These are phyloP conservation scores for Pichia exigua DNA, from an alignment of 805 yeast genomes.

Conservation along the genomic window DNA sequence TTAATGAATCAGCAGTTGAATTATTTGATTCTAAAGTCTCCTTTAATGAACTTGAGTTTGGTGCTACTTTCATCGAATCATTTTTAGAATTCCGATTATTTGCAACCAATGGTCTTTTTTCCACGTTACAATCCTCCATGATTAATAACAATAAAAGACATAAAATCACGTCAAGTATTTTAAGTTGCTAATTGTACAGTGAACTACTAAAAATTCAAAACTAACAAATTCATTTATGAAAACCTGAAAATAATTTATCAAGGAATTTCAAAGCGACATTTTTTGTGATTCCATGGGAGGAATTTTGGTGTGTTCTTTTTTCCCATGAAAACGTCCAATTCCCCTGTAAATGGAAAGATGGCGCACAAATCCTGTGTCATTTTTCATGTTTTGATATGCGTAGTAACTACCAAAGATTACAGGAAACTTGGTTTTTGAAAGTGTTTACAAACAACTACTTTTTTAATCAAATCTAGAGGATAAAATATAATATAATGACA, in stretches of 20 bases:
- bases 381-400: background rate
- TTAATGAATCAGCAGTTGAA: background rate
- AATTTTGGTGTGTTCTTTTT: too few species aligned
- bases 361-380: background rate
- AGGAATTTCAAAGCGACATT: background rate
- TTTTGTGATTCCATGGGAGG: background rate
- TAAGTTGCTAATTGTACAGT: too few species aligned
- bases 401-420: too few species aligned
- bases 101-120: background rate
- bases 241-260: background rate
- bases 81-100: background rate
- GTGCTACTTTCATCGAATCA: background rate
- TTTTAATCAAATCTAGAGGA: background rate
- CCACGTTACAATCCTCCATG: background rate
- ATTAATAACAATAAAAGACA: background rate
- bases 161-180: too few species aligned
- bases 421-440: background rate
- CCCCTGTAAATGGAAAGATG: background rate
- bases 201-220: too few species aligned
- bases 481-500: slow-evolving; percentile 1
- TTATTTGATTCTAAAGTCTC: background rate
- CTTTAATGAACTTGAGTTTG: background rate
- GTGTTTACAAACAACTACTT: background rate
- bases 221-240: too few species aligned
- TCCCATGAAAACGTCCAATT: background rate